Conservation (phyloP, 495 filamentous ascomycete genomes). For the Daldinia vernicosa region DNA sequence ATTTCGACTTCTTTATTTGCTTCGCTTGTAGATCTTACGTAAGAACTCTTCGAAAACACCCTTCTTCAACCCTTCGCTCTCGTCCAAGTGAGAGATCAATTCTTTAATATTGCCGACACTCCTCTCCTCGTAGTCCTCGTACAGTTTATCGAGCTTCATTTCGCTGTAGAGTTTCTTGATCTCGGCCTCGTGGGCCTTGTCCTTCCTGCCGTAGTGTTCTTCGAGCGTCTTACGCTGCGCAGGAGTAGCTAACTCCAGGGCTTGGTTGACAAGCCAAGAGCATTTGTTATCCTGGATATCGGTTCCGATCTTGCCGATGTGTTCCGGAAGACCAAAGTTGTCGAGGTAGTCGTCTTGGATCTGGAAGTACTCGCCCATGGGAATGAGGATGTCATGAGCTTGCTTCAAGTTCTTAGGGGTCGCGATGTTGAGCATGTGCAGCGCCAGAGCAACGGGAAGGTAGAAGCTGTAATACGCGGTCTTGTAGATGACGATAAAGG, state of each 20-base stretch:
- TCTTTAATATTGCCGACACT: conserved; percentile 74
- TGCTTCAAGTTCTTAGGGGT: conserved; percentile 84
- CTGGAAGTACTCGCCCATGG: conserved; percentile 99
- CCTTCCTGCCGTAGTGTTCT: conserved; percentile 89
- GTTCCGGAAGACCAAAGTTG: conserved; percentile 88
- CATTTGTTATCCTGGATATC: conserved; percentile 99
- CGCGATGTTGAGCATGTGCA: conserved; percentile 82
- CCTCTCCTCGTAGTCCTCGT: conserved; percentile 89
- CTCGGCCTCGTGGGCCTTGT: conserved; percentile 76
- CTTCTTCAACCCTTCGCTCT: conserved; percentile 86
- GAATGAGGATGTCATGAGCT: conserved; percentile 90
- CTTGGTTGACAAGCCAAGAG: conserved; percentile 96
- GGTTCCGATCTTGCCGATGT: conserved; percentile 97
- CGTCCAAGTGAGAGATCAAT: conserved; percentile 82
- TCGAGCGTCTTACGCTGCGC: conserved; percentile 85
- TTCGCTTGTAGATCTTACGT: conserved; percentile 95
- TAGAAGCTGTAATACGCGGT: conserved; percentile 99
- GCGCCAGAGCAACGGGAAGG: conserved; percentile 91
- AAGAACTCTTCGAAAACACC: conserved; percentile 90
- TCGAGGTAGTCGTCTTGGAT: conserved; percentile 99
- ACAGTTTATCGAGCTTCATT: conserved; percentile 79
- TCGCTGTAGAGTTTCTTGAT: conserved; percentile 91
- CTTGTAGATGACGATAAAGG: conserved; percentile 99
- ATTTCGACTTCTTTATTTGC: conserved; percentile 67
- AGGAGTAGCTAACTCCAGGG: conserved; percentile 75